Evolutionary conservation across 148 eudicot genomes (phyloP), one percentile per base, ranked within the genome.

Genomic region (Vaccinium darrowii): DNA sequence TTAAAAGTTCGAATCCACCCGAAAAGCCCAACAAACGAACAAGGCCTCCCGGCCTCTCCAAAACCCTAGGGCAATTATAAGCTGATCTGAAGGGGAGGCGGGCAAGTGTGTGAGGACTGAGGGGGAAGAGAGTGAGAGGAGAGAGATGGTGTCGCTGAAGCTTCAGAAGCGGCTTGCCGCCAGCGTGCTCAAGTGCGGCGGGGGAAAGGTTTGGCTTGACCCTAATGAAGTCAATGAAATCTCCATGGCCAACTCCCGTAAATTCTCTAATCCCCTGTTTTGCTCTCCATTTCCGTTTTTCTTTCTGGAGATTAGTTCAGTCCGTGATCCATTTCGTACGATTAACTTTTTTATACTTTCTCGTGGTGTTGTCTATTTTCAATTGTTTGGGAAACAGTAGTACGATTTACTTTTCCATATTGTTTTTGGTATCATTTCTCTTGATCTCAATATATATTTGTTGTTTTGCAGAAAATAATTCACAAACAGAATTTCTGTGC

Each of bases 181-280:
- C 23, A 88, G 90, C 84, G 92, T 94, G 8, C 91, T 94, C 84
- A 91, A 92, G 89, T 94, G 98, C 74, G 98, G 98, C 8, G 89
- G 85, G 63, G 96, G 96, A 50, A 93, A 93, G 84, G 94, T 93
- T 14, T 93, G 98, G 98, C 94, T 94, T 71, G 96, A 93, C 76
- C 98, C 98, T 1, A 95, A 95, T 89, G 98, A 93, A 89, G 86
- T 76, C 86, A 91, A 88, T 76, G 98, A 95, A 84, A 93, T 95
- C 86, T 95, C 98, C 89, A 92, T 93, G 96, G 98, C 98, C 47
- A 95, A 95, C 84, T 95, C 98, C 75, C 92, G 96, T 95, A 91
- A 19, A 88, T 52, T 78, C 25, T 72, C 56, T 82, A 47, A 47
- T 9, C 13, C 52, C 13, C 43, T 1, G 9, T 23, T 50, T 1